Evolutionary conservation across 164 flowering plant genomes (phyloP).

Genomic region (Vitis amurensis): DNA sequence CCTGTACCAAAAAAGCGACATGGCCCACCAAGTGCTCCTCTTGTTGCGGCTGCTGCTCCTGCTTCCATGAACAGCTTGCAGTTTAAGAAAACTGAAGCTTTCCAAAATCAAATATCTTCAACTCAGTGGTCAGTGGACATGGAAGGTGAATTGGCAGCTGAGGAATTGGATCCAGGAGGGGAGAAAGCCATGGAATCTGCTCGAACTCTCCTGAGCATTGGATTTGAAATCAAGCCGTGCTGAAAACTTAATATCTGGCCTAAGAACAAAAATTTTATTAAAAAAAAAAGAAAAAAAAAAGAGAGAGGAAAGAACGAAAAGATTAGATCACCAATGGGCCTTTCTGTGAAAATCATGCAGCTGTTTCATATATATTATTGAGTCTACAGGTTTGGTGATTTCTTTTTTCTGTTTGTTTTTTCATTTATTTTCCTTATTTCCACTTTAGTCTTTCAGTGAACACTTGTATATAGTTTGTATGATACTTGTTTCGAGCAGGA

Average conservation of each 20-base stretch:
- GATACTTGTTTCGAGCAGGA: constrained; percentile 15
- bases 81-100: constrained; percentile 24
- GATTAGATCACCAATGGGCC: background rate
- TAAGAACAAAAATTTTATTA: background rate
- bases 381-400: constrained; percentile 23
- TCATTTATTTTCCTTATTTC: background rate
- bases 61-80: constrained; percentile 45
- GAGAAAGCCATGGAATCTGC: constrained; percentile 62
- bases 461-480: constrained; percentile 24
- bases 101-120: constrained; percentile 27
- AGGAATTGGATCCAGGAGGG: constrained; percentile 35
- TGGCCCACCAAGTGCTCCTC: constrained; percentile 51
- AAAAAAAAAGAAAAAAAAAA: background rate
- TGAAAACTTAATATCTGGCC: constrained; percentile 13
- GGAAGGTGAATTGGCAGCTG: constrained; percentile 38
- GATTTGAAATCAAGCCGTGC: constrained; percentile 60
- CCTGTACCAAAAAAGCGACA: constrained; percentile 74
- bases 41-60: constrained; percentile 52
- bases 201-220: constrained; percentile 54
- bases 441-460: constrained; percentile 14
- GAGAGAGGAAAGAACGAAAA: background rate
- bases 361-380: constrained; percentile 12
- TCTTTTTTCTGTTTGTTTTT: constrained; percentile 8
- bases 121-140: constrained; percentile 40
- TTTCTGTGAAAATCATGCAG: constrained; percentile 6